Percentiles rank a stretch among this genome's conserved stretches.
phyloP scores from a whole-genome alignment of 345 rosid species.

The Aquilaria yunnanensis region DNA sequence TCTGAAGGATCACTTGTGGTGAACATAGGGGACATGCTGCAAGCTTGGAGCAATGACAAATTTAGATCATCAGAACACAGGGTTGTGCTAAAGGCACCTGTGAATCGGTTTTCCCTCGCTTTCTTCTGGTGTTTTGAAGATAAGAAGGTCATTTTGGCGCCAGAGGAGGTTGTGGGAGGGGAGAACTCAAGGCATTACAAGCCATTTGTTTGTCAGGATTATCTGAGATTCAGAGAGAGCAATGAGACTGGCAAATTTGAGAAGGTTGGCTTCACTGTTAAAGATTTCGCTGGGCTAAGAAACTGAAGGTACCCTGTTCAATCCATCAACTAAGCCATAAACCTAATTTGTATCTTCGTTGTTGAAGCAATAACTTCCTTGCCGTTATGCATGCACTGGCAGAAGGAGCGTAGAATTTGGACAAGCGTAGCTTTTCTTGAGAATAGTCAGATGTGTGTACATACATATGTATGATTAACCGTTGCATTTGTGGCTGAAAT shows the following conservation, averaged over 20 bases:
- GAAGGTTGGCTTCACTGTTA: conserved; percentile 38
- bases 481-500: too few species aligned
- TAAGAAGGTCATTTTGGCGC: conserved; percentile 27
- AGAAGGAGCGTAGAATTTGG: too few species aligned
- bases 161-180: conserved; percentile 27
- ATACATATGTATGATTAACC: too few species aligned
- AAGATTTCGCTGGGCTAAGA: conserved; percentile 29
- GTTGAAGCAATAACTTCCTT: too few species aligned
- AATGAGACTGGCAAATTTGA: conserved; percentile 35
- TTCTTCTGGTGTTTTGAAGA: conserved; percentile 46
- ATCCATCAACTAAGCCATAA: too few species aligned
- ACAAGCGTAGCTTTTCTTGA: too few species aligned
- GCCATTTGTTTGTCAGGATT: conserved; percentile 36
- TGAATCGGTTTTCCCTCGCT: conserved; percentile 26
- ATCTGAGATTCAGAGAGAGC: conserved; percentile 30
- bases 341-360: too few species aligned
- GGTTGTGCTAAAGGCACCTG: conserved; percentile 22
- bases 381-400: too few species aligned
- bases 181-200: conserved; percentile 15
- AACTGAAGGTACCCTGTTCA: too few species aligned
- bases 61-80: conserved; percentile 33
- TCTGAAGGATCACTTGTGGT: conserved; percentile 28
- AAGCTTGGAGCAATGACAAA: conserved; percentile 41
- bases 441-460: too few species aligned
- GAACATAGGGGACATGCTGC: conserved; percentile 38